These are phyloP conservation scores for Hypoxylon sp. DNA, from an alignment of 2,329 filamentous ascomycete species.

Conservation along the genomic window DNA sequence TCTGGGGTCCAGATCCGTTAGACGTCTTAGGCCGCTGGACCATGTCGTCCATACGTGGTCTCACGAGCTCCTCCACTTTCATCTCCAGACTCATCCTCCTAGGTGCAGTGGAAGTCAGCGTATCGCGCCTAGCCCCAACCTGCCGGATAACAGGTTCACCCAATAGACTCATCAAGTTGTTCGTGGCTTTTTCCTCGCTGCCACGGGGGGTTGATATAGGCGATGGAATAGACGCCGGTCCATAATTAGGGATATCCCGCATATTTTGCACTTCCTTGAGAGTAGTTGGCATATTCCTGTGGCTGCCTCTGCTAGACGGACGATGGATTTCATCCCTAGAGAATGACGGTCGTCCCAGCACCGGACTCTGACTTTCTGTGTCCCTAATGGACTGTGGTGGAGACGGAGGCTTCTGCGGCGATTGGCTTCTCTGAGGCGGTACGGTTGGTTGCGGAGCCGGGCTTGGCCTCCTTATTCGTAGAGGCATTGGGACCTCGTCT, in stretches of 20 bases:
- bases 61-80: conserved; percentile 58
- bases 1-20: conserved; percentile 34
- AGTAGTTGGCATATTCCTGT: conserved; percentile 46
- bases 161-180: conserved; percentile 49
- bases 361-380: conserved; percentile 32
- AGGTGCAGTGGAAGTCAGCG: conserved; percentile 62
- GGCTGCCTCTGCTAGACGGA: conserved; percentile 48
- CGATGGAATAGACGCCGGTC: conserved; percentile 59
- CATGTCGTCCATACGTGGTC: conserved; percentile 7
- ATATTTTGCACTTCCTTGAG: conserved; percentile 45
- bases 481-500: conserved; percentile 47
- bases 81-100: conserved; percentile 65
- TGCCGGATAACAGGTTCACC: conserved; percentile 62
- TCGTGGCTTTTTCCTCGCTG: conserved; percentile 56
- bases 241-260: conserved; percentile 41
- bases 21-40: conserved; percentile 47
- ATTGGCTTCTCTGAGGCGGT: conserved; percentile 26
- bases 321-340: conserved; percentile 36
- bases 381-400: conserved; percentile 56
- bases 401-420: conserved; percentile 52
- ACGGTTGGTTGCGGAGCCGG: conserved; percentile 29
- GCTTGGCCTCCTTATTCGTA: conserved; percentile 47
- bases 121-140: conserved; percentile 66
- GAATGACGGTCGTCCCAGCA: conserved; percentile 30
- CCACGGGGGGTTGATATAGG: conserved; percentile 60